Evolutionary conservation across 345 rosid genomes (phyloP).

Genomic region (Eucalyptus polyanthemos): DNA sequence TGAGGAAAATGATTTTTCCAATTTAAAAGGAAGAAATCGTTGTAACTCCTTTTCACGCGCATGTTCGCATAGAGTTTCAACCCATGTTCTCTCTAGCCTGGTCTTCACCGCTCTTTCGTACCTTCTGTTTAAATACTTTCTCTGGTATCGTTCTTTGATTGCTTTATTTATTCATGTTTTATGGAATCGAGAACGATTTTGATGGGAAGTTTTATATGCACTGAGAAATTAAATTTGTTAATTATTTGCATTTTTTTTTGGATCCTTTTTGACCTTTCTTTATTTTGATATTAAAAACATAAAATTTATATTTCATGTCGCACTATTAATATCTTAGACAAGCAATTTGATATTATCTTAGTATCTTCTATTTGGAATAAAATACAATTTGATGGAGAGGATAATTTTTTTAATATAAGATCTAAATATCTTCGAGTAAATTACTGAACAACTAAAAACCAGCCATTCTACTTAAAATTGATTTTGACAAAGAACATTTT

Average conservation of each 20-base stretch:
- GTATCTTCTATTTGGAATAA: neutral
- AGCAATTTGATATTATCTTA: neutral
- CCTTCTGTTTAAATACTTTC: neutral
- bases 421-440: too few species aligned
- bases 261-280: neutral
- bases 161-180: neutral
- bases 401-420: neutral
- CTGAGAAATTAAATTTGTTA: too few species aligned
- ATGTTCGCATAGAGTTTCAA: neutral
- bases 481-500: neutral
- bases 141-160: neutral
- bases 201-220: too few species aligned
- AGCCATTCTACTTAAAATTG: too few species aligned
- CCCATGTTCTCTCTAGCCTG: neutral
- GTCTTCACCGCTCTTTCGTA: neutral
- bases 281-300: neutral
- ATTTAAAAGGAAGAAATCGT: neutral
- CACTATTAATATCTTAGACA: neutral
- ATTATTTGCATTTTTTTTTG: too few species aligned
- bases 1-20: too few species aligned
- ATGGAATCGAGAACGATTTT: too few species aligned
- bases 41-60: neutral
- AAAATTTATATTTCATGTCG: accelerated
- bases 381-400: neutral
- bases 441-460: too few species aligned